Evolutionary conservation across 768 basidiomycete species (phyloP).

Genomic region (Baorangia bicolor): DNA sequence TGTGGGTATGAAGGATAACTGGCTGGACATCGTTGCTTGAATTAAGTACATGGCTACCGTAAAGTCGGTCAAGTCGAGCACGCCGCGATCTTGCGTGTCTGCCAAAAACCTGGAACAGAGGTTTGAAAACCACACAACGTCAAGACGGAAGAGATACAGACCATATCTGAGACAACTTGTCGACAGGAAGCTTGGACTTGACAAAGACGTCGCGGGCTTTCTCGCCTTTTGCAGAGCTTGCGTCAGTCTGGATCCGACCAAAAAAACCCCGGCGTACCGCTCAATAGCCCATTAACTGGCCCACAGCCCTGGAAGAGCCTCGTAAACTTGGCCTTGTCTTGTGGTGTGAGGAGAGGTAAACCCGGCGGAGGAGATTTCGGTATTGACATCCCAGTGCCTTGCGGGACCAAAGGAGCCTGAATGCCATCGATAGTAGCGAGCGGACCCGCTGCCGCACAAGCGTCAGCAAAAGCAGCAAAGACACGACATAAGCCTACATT

Average conservation of each 20-base stretch:
- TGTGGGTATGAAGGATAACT: slow-evolving; percentile 61
- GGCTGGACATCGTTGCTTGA: slow-evolving; percentile 84
- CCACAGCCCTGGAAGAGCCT: slow-evolving; percentile 72
- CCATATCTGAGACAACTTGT: slow-evolving; percentile 93
- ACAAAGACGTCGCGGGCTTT: slow-evolving; percentile 90
- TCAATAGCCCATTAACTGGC: slow-evolving; percentile 74
- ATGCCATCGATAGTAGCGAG: slow-evolving; percentile 78
- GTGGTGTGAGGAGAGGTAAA: slow-evolving; percentile 68
- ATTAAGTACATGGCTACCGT: slow-evolving; percentile 96
- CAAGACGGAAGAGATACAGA: slow-evolving; percentile 34
- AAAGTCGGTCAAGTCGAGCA: slow-evolving; percentile 88
- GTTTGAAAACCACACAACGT: not conserved
- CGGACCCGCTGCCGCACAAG: slow-evolving; percentile 65
- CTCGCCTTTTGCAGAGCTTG: slow-evolving; percentile 47
- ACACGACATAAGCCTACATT: slow-evolving; percentile 53
- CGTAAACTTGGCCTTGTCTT: slow-evolving; percentile 84
- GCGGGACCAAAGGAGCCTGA: slow-evolving; percentile 48
- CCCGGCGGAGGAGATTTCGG: slow-evolving; percentile 59
- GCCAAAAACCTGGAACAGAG: slow-evolving; percentile 70
- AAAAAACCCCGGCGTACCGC: slow-evolving; percentile 48
- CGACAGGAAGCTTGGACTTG: slow-evolving; percentile 84
- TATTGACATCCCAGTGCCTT: slow-evolving; percentile 52
- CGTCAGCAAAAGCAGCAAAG: slow-evolving; percentile 11
- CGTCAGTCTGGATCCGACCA: not conserved
- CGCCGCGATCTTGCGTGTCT: slow-evolving; percentile 91